Base-by-base conservation (phyloP, 169 alveolate species). In the Plasmodium billcollinsi region DNA sequence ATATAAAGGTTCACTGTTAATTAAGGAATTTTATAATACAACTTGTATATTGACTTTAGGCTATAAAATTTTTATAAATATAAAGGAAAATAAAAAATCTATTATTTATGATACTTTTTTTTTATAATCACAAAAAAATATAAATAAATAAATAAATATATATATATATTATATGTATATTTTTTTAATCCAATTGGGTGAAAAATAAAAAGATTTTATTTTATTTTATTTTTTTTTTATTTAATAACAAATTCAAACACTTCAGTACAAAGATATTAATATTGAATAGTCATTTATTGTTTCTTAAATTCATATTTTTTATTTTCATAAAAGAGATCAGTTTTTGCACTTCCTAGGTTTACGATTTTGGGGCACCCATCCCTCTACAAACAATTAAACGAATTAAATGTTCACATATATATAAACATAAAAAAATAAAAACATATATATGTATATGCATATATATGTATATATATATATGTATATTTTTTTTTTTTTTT, bases 341-440 rank as follows among this genome's bases (percentile, higher is more conserved):
- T 98, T 90, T 97, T 98, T 15, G 99, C 99, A 66, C 98, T 96
- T 11, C 99, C 99, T 73, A 99, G 94, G 95, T 98, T 99, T 14
- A 99, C 98, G 26, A 99, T 98, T 93, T 98, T 99, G 3, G 99
- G 99, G 88, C 99, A 99, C 9, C 99, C 99, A 95, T 99, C 99
- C 61, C 99, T 78, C 97, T 96, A 26, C 7, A 39, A 20, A 61
- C 45, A 33, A 33, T 33, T 0, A 33, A 33, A 33, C 45, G 1
- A 33, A 33, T 33, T 33, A 33, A 33, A 33, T 33, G 45, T 33
- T 33, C 45, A 33, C 45, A 33, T 5, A 33, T 33, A 33, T 5
- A 33, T 33, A 33, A 58, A 86, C 43, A 70, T 9, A 24, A 52
- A 50, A 45, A 15, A 50, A 47, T 24, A 47, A 62, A 74, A 24